Percentiles rank a stretch among this genome's conserved stretches.
Conservation (phyloP, 495 filamentous ascomycete species). For the Cetradonia linearis region DNA sequence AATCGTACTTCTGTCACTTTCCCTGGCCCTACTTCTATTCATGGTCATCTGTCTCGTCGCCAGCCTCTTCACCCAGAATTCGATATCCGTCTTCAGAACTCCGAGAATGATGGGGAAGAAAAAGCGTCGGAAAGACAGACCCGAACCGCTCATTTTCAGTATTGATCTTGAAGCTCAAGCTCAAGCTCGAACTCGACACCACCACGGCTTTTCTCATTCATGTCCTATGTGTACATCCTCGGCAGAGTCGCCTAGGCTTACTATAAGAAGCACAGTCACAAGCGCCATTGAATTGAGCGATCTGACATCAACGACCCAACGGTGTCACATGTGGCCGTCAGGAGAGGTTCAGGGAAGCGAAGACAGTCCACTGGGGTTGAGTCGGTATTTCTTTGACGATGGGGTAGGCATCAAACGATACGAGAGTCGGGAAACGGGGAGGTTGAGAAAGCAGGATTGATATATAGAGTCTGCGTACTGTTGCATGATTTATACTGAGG, state of each 20-base stretch:
- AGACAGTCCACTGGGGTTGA: not conserved
- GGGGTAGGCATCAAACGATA: constrained; percentile 12
- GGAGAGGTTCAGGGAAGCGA: not conserved
- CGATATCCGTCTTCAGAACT: not conserved
- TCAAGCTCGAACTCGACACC: not conserved
- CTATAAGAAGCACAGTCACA: not conserved
- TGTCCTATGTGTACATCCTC: not conserved
- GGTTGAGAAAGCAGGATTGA: not conserved
- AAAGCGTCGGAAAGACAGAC: not conserved
- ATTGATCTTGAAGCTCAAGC: constrained; percentile 1
- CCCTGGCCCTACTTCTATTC: not conserved
- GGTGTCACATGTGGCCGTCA: not conserved
- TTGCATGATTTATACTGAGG: not conserved
- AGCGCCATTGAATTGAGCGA: not conserved
- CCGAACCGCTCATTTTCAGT: not conserved
- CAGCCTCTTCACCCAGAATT: not conserved
- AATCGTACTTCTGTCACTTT: not conserved
- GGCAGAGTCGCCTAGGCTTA: not conserved
- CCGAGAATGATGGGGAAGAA: not conserved
- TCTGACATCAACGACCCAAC: not conserved
- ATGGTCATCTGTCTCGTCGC: not conserved
- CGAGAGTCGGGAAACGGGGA: not conserved
- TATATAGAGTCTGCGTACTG: not conserved
- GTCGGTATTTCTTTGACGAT: constrained; percentile 8
- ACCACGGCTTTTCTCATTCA: not conserved